Evolutionary conservation across 495 filamentous ascomycete species (phyloP).

Genomic region (Pyrenopolyporus hunteri): DNA sequence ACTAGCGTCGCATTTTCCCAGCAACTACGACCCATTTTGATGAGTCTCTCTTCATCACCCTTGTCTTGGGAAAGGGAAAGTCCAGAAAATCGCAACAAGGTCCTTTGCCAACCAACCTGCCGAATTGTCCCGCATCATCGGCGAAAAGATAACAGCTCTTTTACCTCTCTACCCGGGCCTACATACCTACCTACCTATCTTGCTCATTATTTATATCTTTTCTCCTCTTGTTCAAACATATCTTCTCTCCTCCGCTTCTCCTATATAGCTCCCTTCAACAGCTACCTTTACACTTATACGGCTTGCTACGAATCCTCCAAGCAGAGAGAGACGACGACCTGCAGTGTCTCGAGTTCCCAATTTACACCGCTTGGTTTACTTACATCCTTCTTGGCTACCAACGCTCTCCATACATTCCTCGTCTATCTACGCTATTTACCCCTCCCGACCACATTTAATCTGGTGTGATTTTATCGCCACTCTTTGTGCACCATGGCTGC

Average conservation of each 20-base stretch:
- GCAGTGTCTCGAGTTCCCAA: neutral
- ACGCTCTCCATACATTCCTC: neutral
- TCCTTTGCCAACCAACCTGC: constrained; percentile 1
- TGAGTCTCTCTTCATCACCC: constrained; percentile 18
- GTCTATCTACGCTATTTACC: constrained; percentile 7
- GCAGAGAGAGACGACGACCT: constrained; percentile 1
- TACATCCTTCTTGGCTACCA: neutral
- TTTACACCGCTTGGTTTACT: no score
- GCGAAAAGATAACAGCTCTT: constrained; percentile 5
- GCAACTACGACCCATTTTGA: constrained; percentile 14
- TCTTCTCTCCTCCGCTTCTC: neutral
- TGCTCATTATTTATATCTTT: constrained; percentile 12
- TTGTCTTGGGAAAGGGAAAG: constrained; percentile 20
- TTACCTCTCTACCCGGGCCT: no score
- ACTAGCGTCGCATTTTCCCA: constrained; percentile 31
- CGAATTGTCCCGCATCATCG: constrained; percentile 14
- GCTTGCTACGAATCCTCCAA: neutral
- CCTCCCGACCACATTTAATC: constrained; percentile 17
- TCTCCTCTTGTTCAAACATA: no score
- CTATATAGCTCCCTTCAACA: no score
- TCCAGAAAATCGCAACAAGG: constrained; percentile 12
- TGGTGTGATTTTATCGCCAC: constrained; percentile 15
- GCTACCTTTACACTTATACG: no score
- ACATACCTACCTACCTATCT: no score
- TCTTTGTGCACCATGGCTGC: constrained; percentile 47